These are phyloP conservation scores for Ophiostoma triangulosporum DNA, from an alignment of 2,329 filamentous ascomycete genomes.

Conservation along the genomic window DNA sequence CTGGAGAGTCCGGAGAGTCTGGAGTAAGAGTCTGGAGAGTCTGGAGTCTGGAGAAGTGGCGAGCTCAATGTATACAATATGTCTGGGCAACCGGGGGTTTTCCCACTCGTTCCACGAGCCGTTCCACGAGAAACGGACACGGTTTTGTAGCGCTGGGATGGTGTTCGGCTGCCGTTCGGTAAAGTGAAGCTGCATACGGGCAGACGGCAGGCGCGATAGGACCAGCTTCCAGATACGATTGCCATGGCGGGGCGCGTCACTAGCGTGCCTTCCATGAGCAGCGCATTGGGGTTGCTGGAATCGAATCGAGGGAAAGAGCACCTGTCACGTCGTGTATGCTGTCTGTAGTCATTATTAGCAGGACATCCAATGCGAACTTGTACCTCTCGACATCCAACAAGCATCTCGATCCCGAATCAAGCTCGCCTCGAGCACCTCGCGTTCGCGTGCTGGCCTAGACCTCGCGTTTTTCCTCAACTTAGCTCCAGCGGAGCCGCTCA, in stretches of 20 bases:
- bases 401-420: too few relatives aligned
- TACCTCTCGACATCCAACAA: too few relatives aligned
- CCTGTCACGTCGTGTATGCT: too few relatives aligned
- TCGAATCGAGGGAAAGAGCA: background rate
- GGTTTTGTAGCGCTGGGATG: background rate
- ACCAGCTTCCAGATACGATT: too few relatives aligned
- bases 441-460: background rate
- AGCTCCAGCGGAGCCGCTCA: background rate
- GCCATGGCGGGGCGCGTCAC: background rate
- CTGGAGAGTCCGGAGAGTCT: background rate
- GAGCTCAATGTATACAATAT: background rate
- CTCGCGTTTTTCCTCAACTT: background rate
- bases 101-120: background rate
- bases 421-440: background rate
- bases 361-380: too few relatives aligned
- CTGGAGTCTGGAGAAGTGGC: background rate
- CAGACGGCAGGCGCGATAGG: background rate
- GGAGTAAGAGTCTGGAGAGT: background rate
- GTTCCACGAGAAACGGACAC: background rate
- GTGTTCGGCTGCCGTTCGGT: constrained; percentile 10
- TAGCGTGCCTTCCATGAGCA: background rate
- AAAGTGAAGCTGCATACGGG: background rate
- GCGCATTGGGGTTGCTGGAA: background rate
- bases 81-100: constrained; percentile 7
- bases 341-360: too few relatives aligned